Evolutionary conservation across 1,139 yeast species (phyloP).

Genomic region (Scheffersomyces insectosa): DNA sequence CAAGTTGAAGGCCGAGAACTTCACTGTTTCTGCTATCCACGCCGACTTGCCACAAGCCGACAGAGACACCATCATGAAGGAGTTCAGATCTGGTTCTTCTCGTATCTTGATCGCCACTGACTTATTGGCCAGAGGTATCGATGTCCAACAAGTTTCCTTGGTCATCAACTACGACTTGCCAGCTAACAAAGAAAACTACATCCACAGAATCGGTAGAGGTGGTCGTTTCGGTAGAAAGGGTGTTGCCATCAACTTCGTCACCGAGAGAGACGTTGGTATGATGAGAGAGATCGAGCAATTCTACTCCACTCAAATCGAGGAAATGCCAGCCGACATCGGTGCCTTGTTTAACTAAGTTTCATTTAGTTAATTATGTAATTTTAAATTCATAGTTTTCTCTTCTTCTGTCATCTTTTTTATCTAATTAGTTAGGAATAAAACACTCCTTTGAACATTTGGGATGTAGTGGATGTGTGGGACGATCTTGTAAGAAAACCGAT

Average conservation of each 20-base stretch:
- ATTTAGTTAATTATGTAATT: conserved; percentile 1
- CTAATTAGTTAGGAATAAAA: no score
- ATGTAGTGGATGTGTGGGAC: no score
- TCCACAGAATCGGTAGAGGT: conserved; percentile 99
- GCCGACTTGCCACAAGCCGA: conserved; percentile 96
- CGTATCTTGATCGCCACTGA: conserved; percentile 97
- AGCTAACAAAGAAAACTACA: conserved; percentile 95
- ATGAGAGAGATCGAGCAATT: conserved; percentile 97
- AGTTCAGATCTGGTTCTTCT: conserved; percentile 97
- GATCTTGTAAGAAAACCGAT: no score
- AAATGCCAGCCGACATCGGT: conserved; percentile 95
- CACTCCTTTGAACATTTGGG: no score
- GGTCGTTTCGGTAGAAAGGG: conserved; percentile 99
- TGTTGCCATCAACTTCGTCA: conserved; percentile 98
- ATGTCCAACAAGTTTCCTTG: conserved; percentile 97
- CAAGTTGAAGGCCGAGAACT: conserved; percentile 80
- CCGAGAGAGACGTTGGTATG: conserved; percentile 86
- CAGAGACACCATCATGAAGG: conserved; percentile 98
- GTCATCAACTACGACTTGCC: conserved; percentile 98
- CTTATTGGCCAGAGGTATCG: conserved; percentile 99
- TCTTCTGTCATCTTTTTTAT: not conserved
- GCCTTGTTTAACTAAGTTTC: conserved; percentile 61
- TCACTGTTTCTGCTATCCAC: conserved; percentile 97
- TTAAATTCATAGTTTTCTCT: conserved; percentile 1
- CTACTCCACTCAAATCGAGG: conserved; percentile 97